These are phyloP conservation scores for Cordyceps tenuipes DNA, from an alignment of 2,329 filamentous ascomycete genomes.

Conservation along the genomic window DNA sequence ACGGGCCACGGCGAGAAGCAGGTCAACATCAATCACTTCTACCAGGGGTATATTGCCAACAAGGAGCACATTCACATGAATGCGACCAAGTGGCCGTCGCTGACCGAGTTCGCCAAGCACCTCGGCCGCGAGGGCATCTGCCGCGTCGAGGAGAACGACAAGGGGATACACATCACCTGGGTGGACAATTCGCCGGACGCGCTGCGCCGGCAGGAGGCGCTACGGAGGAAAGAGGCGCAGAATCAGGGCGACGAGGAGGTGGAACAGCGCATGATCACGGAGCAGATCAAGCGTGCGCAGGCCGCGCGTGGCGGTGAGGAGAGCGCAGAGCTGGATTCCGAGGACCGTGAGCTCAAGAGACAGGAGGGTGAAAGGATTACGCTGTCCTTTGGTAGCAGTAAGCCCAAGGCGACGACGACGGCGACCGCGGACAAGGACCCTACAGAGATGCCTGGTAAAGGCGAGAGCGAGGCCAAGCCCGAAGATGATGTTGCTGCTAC, in stretches of 20 bases:
- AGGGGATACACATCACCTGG: slow-evolving; percentile 81
- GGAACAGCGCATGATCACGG: slow-evolving; percentile 72
- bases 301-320: slow-evolving; percentile 34
- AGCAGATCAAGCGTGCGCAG: slow-evolving; percentile 73
- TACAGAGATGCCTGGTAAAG: slow-evolving; percentile 16
- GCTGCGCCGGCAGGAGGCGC: slow-evolving; percentile 67
- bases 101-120: slow-evolving; percentile 86
- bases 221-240: slow-evolving; percentile 74
- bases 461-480: slow-evolving; percentile 9
- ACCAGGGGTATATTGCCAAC: slow-evolving; percentile 84
- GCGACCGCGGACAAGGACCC: slow-evolving; percentile 15
- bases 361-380: slow-evolving; percentile 70
- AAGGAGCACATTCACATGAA: slow-evolving; percentile 93
- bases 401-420: slow-evolving; percentile 30
- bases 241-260: slow-evolving; percentile 87
- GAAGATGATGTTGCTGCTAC: slow-evolving; percentile 12
- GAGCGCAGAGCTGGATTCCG: slow-evolving; percentile 31
- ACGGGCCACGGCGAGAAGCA: slow-evolving; percentile 88
- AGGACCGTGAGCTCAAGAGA: slow-evolving; percentile 44
- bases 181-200: slow-evolving; percentile 88
- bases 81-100: slow-evolving; percentile 74
- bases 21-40: slow-evolving; percentile 85
- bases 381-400: slow-evolving; percentile 52
- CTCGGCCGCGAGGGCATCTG: slow-evolving; percentile 82
- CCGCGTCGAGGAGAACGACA: slow-evolving; percentile 78